These are phyloP conservation scores for Pythium grandisporangium DNA, from an alignment of 352 stramenopile species.

Conservation along the genomic window DNA sequence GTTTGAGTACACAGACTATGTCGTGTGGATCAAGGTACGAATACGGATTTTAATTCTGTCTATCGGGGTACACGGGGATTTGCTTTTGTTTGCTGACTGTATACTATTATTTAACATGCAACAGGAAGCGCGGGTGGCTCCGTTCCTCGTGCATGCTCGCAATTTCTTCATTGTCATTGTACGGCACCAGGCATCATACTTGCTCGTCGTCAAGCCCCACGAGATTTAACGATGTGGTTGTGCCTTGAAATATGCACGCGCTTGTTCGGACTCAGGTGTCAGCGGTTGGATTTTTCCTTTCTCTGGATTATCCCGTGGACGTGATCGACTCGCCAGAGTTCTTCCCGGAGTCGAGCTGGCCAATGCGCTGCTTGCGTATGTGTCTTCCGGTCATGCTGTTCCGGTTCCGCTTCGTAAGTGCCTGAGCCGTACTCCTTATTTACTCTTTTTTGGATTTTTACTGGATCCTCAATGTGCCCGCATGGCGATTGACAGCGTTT, in stretches of 20 bases:
- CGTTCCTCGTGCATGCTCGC: conserved; percentile 49
- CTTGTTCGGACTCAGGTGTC: conserved; percentile 27
- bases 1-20: conserved; percentile 84
- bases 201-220: neutral
- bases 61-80: neutral
- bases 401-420: conserved; percentile 76
- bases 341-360: conserved; percentile 45
- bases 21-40: conserved; percentile 66
- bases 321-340: conserved; percentile 74
- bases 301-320: conserved; percentile 68
- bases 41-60: neutral
- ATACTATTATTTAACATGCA: neutral
- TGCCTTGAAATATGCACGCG: neutral
- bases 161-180: conserved; percentile 75
- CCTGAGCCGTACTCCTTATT: neutral
- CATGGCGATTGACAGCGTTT: too few species aligned
- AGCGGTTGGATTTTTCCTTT: conserved; percentile 57
- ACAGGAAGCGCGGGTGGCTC: conserved; percentile 51
- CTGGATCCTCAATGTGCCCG: neutral
- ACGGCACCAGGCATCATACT: conserved; percentile 2
- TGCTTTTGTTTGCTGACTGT: neutral
- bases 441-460: neutral
- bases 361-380: conserved; percentile 56
- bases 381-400: conserved; percentile 71
- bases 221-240: neutral